Conservation (phyloP, 1,284 basidiomycete genomes). For the Irpex sp. region DNA sequence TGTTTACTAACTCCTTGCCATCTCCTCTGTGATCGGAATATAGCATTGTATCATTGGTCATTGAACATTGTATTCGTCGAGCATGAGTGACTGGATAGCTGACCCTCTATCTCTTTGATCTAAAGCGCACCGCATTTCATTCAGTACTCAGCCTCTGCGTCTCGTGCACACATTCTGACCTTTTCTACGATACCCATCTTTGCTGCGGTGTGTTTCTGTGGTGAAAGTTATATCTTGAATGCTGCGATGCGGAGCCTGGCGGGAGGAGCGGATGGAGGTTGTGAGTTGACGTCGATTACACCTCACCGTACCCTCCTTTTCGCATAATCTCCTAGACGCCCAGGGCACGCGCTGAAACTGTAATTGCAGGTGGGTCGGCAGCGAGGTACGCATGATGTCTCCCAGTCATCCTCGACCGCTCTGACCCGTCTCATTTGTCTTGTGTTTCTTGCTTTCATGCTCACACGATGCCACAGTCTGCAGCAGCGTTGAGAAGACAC, state of each 20-base stretch:
- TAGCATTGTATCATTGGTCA: not conserved
- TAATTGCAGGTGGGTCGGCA: not conserved
- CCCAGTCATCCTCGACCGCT: constrained; percentile 6
- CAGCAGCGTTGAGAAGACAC: constrained; percentile 40
- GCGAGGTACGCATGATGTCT: not conserved
- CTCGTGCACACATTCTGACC: constrained; percentile 33
- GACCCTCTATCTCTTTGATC: constrained; percentile 95
- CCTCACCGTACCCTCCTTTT: not conserved
- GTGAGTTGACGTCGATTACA: constrained; percentile 1
- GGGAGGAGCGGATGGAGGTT: constrained; percentile 1
- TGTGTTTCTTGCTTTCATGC: constrained; percentile 9
- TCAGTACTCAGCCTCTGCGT: not conserved
- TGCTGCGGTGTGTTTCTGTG: constrained; percentile 2
- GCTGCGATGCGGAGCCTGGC: not conserved
- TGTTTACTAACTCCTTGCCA: constrained; percentile 78
- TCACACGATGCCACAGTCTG: constrained; percentile 5
- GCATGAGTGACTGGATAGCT: constrained; percentile 22
- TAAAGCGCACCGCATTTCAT: constrained; percentile 25
- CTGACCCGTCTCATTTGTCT: not conserved
- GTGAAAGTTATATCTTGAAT: not conserved
- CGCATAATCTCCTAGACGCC: not conserved
- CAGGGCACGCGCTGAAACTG: not conserved
- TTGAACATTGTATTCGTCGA: constrained; percentile 4
- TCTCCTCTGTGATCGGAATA: constrained; percentile 67
- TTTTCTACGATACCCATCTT: constrained; percentile 91